Conservation (phyloP, 1,139 yeast genomes). For the Scheffersomyces illinoinensis region DNA sequence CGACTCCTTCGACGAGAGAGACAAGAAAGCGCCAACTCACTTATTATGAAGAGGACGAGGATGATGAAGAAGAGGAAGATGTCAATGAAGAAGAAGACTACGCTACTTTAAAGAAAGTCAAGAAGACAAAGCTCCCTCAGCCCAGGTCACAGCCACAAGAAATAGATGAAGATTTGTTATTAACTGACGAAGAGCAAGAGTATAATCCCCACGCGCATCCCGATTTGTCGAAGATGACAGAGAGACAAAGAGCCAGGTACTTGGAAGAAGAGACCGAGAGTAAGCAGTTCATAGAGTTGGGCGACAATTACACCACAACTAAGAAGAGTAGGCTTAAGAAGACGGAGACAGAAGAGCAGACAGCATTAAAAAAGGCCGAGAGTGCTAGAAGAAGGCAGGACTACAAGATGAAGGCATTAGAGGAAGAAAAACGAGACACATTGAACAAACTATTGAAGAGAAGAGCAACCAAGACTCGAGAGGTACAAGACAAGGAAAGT, state of each 20-base stretch:
- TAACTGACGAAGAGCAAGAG: slow-evolving; percentile 48
- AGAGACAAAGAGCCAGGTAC: slow-evolving; percentile 55
- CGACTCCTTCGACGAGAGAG: slow-evolving; percentile 17
- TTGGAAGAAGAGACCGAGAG: slow-evolving; percentile 30
- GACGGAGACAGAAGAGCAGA: slow-evolving; percentile 80
- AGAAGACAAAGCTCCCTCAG: slow-evolving; percentile 10
- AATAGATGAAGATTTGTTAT: slow-evolving; percentile 41
- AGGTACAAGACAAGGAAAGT: slow-evolving; percentile 35
- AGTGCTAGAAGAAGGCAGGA: slow-evolving; percentile 87
- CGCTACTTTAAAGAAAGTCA: slow-evolving; percentile 9
- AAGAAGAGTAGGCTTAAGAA: slow-evolving; percentile 30
- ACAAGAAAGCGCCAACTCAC: slow-evolving; percentile 33
- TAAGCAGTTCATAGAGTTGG: slow-evolving; percentile 27
- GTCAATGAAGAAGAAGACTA: slow-evolving; percentile 11
- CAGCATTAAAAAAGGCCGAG: slow-evolving; percentile 80
- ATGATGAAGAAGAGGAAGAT: slow-evolving; percentile 31
- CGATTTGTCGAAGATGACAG: slow-evolving; percentile 60
- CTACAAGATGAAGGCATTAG: slow-evolving; percentile 76
- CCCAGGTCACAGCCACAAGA: slow-evolving; percentile 11
- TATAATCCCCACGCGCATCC: slow-evolving; percentile 42
- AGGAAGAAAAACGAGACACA: slow-evolving; percentile 91
- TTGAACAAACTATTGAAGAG: slow-evolving; percentile 81
- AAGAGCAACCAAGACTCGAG: slow-evolving; percentile 70
- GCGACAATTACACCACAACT: slow-evolving; percentile 25
- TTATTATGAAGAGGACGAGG: slow-evolving; percentile 37